Conservation (phyloP, 177 flowering plant species). For the Vitis hybrid region DNA sequence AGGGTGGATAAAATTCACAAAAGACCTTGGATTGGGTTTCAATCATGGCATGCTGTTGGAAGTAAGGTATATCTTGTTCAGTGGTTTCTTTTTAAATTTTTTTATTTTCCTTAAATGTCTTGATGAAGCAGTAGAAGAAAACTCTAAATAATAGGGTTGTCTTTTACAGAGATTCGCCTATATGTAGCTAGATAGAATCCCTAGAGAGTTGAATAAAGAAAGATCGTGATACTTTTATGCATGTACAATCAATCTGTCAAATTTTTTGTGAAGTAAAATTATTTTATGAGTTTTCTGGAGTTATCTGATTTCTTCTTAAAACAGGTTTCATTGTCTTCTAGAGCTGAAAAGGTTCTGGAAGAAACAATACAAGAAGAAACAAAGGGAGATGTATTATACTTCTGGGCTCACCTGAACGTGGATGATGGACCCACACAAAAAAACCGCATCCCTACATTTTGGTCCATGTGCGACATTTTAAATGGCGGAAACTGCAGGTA, state of each 20-base stretch:
- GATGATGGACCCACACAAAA: conserved; percentile 38
- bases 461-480: conserved; percentile 90
- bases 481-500: conserved; percentile 94
- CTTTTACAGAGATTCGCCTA: too few relatives aligned
- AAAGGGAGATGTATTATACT: conserved; percentile 79
- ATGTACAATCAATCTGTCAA: too few relatives aligned
- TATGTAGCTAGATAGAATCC: too few relatives aligned
- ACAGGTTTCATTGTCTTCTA: conserved; percentile 74
- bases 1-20: conserved; percentile 77
- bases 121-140: background rate
- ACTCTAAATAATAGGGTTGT: too few relatives aligned
- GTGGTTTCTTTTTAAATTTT: background rate
- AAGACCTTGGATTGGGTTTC: conserved; percentile 98
- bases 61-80: conserved; percentile 56
- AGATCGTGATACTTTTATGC: too few relatives aligned
- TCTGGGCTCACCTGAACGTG: conserved; percentile 65
- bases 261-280: background rate
- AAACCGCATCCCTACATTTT: conserved; percentile 55
- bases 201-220: too few relatives aligned
- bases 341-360: conserved; percentile 77
- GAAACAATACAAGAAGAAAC: conserved; percentile 47
- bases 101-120: background rate
- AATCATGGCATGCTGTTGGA: conserved; percentile 94
- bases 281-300: background rate
- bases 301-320: conserved; percentile 2